Conservation (phyloP, 2,329 filamentous ascomycete species). For the Hypocreales sp. region DNA sequence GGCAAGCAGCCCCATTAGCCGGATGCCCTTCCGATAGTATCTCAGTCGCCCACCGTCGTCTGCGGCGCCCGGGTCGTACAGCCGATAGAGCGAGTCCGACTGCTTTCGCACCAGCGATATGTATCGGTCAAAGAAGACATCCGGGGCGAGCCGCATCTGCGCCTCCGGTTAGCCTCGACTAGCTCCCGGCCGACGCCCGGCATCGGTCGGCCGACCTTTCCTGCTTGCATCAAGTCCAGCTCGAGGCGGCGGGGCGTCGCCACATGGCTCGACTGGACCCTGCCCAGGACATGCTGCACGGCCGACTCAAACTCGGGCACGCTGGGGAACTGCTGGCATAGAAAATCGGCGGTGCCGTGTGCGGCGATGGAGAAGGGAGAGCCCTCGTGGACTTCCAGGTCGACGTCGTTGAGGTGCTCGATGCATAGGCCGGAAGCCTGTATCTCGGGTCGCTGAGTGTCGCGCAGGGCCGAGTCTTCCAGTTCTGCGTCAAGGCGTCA, state of each 20-base stretch:
- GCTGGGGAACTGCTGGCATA: slow-evolving; percentile 19
- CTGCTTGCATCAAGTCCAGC: slow-evolving; percentile 32
- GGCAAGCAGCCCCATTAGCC: slow-evolving; percentile 25
- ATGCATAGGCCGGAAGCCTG: slow-evolving; percentile 24
- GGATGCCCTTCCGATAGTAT: slow-evolving; percentile 26
- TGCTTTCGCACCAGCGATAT: slow-evolving; percentile 22
- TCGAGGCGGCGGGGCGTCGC: slow-evolving; percentile 30
- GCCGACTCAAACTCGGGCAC: slow-evolving; percentile 14
- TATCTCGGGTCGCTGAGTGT: slow-evolving; percentile 13
- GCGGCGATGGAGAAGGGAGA: slow-evolving; percentile 20
- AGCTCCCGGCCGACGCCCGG: too few species aligned
- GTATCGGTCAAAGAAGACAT: slow-evolving; percentile 24
- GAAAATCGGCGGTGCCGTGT: slow-evolving; percentile 17
- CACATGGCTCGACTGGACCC: slow-evolving; percentile 19
- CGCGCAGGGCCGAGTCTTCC: slow-evolving; percentile 25
- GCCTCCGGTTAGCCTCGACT: too few species aligned
- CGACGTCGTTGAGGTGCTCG: slow-evolving; percentile 21
- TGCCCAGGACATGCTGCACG: slow-evolving; percentile 19
- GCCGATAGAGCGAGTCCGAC: slow-evolving; percentile 26
- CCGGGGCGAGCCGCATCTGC: slow-evolving; percentile 21
- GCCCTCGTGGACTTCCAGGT: slow-evolving; percentile 9
- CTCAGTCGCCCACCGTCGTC: slow-evolving; percentile 15
- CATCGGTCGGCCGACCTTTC: too few species aligned
- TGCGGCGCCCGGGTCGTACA: slow-evolving; percentile 1
- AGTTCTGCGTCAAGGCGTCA: slow-evolving; percentile 21